These are phyloP conservation scores for Boletus sensibilis DNA, from an alignment of 768 basidiomycete genomes.

Conservation along the genomic window DNA sequence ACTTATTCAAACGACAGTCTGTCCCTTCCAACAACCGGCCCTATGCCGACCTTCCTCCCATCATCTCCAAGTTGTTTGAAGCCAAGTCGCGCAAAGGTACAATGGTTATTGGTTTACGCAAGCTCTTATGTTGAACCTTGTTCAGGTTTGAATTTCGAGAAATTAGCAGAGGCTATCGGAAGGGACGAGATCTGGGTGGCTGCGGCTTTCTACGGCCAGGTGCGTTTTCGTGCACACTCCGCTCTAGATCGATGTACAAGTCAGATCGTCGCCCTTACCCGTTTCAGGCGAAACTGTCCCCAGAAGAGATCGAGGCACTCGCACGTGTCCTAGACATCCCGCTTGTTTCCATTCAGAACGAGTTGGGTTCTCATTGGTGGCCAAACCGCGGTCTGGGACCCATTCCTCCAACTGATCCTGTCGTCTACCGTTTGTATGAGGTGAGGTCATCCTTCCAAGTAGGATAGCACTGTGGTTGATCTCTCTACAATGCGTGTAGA, in stretches of 20 bases:
- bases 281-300: conserved; percentile 62
- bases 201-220: conserved; percentile 80
- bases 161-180: conserved; percentile 61
- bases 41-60: conserved; percentile 51
- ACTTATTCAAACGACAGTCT: conserved; percentile 28
- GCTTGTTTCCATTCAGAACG: conserved; percentile 36
- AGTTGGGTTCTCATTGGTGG: conserved; percentile 68
- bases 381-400: conserved; percentile 69
- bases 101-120: background rate
- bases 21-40: conserved; percentile 44
- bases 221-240: conserved; percentile 26
- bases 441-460: conserved; percentile 33
- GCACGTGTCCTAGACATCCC: conserved; percentile 49
- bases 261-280: background rate
- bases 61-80: conserved; percentile 51
- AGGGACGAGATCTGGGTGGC: conserved; percentile 84
- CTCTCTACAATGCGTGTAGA: conserved; percentile 34
- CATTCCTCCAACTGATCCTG: conserved; percentile 72
- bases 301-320: conserved; percentile 57
- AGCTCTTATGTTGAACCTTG: background rate
- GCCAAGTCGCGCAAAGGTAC: conserved; percentile 67
- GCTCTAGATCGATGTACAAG: background rate
- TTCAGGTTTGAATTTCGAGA: conserved; percentile 65
- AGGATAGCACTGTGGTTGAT: background rate
- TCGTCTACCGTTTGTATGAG: conserved; percentile 82